Conservation (phyloP, 2,329 filamentous ascomycete genomes). For the Phialophora expanda region DNA sequence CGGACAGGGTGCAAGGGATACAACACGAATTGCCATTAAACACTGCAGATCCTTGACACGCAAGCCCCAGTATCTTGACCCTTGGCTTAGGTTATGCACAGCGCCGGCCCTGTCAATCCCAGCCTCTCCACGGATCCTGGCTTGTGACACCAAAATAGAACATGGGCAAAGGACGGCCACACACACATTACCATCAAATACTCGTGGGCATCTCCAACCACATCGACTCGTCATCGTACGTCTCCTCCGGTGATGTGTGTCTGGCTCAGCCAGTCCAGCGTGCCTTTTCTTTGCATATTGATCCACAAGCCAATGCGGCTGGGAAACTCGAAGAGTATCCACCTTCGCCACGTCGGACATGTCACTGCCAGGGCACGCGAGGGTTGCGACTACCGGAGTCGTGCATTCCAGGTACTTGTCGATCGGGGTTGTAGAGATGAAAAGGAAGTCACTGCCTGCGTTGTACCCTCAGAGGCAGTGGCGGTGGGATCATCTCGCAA, state of each 20-base stretch:
- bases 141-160: constrained; percentile 17
- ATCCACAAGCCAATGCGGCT: neutral
- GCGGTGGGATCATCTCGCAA: neutral
- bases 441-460: constrained; percentile 3
- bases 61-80: neutral
- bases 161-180: neutral
- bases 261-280: neutral
- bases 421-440: neutral
- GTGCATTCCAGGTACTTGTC: neutral
- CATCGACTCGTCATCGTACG: constrained; percentile 14
- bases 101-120: constrained; percentile 2
- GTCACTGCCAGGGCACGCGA: neutral
- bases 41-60: neutral
- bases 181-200: neutral
- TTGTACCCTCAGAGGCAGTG: neutral
- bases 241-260: neutral
- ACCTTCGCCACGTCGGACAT: constrained; percentile 18
- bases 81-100: neutral
- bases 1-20: neutral
- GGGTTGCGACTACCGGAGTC: neutral
- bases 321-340: neutral
- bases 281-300: neutral
- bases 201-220: neutral
- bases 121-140: neutral
- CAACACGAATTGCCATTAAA: neutral